Evolutionary conservation across 2,329 filamentous ascomycete genomes (phyloP), one percentile per base, ranked within the genome.

Genomic region (Hypocrella siamensis): DNA sequence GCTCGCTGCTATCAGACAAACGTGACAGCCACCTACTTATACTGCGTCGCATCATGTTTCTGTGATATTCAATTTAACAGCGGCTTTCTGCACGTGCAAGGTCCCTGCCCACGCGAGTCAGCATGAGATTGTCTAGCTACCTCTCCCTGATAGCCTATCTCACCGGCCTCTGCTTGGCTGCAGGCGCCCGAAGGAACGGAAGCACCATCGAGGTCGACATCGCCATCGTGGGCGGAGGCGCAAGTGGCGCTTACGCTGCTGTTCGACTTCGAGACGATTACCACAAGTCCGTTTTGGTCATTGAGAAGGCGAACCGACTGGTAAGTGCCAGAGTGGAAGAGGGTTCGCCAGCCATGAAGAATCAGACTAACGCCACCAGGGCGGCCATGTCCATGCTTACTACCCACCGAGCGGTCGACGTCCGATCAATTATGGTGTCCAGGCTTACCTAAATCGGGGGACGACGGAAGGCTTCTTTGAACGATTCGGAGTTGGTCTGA

Each of bases 341-440:
- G 17, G 12, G 21, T 7, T 7, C 21, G 12, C 8, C 8, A 12
- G 21, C 21, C 21, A 31, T 19, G 12, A 12, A 34, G 28, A 31
- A 17, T 24, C 31, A 33, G 29, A 18, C 21, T 17, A 12, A 17
- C 30, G 17, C n/a, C 11, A 18, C 12, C 18, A 30, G 28, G 28
- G 28, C 28, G 28, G 28, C 18, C 28, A 30, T 21, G 28, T 30
- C 10, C 28, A 30, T 18, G 28, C 28, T n/a, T 30, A 18, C n/a
- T 14, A 30, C n/a, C 28, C 26, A 14, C 28, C 26, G 10, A 17
- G 16, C 17, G 14, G 14, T 17, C 7, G 15, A 12, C 22, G 16
- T n/a, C 26, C 31, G 17, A 14, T 27, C 17, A 22, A 32, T 14
- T 30, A 30, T 14, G 28, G 28, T 14, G 28, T 30, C 3, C 28